Base-by-base conservation (phyloP, 495 filamentous ascomycete genomes). In the Halenospora varia region DNA sequence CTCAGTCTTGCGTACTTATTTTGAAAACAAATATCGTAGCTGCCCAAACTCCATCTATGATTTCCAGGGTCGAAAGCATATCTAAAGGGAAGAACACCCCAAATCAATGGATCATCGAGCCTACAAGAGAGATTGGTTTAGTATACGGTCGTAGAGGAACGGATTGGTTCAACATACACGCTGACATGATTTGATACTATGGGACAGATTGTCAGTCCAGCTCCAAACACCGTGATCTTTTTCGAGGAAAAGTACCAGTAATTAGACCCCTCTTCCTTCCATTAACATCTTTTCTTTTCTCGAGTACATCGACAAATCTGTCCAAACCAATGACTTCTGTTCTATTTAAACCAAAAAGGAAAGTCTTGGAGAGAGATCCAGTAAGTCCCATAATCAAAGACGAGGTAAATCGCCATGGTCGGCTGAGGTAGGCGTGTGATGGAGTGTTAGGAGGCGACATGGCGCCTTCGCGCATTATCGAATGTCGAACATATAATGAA, bases 151-250 rank as follows among this genome's bases (percentile, higher is more conserved):
- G 15, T 47, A 48, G 19, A 48, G 42, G 25, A 15, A 35, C 17
- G 24, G 2, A 35, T 48, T 52, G 49, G 53, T 24, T 39, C 17
- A 40, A 94, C 90, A 75, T 89, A 97, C 94, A 98, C 87, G 74
- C 89, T 92, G 60, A 90, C 81, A 72, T 98, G 94, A 70, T 98
- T 98, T 25, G 89, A 96, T 9, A 97, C 94, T 96, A 64, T 65
- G 47, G 44, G 41, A 13, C 23, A 51, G 20, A 22, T 39, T 29
- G 11, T 58, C 13, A 29, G 26, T 24, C 11, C 29, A 46, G 13
- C 65, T 64, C 10, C 17, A 10, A 45, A 22, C 10, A 25, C 11
- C 35, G 20, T 20, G 22, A 35, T 20, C 25, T 39, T 51, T 11
- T 19, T 13, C 17, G 17, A 26, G 9, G 10, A 53, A 10, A 49